phyloP scores from a whole-genome alignment of 176 grass and related monocot species.

The Bolboschoenus planiculmis region DNA sequence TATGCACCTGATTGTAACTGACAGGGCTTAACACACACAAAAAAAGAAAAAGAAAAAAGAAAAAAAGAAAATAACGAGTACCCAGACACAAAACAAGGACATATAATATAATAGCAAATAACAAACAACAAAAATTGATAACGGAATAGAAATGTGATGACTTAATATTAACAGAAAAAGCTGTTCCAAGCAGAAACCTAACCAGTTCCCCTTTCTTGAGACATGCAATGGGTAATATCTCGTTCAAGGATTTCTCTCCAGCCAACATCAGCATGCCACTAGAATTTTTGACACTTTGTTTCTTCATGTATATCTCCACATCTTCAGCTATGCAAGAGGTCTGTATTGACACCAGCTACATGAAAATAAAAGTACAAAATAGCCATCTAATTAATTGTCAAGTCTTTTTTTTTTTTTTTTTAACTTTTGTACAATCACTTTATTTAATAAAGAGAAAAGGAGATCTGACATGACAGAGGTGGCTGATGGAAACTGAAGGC shows the following conservation, averaged over 20 bases:
- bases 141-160: background rate
- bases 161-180: background rate
- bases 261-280: background rate
- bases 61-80: background rate
- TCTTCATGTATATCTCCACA: conserved; percentile 2
- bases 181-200: background rate
- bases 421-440: background rate
- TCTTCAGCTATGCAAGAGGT: background rate
- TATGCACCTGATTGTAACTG: no score
- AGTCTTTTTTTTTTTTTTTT: background rate
- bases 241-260: background rate
- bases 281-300: background rate
- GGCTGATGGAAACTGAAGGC: background rate
- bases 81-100: background rate
- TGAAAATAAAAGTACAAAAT: background rate
- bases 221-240: background rate
- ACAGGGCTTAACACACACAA: no score
- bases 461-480: background rate
- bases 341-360: background rate
- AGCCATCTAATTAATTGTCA: background rate
- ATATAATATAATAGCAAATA: background rate
- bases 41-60: no score
- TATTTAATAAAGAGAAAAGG: background rate
- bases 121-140: background rate
- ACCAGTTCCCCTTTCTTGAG: background rate